Evolutionary conservation across 2,329 filamentous ascomycete genomes (phyloP), one percentile per base, ranked within the genome.

Genomic region (Trichoderma cornu-damae): DNA sequence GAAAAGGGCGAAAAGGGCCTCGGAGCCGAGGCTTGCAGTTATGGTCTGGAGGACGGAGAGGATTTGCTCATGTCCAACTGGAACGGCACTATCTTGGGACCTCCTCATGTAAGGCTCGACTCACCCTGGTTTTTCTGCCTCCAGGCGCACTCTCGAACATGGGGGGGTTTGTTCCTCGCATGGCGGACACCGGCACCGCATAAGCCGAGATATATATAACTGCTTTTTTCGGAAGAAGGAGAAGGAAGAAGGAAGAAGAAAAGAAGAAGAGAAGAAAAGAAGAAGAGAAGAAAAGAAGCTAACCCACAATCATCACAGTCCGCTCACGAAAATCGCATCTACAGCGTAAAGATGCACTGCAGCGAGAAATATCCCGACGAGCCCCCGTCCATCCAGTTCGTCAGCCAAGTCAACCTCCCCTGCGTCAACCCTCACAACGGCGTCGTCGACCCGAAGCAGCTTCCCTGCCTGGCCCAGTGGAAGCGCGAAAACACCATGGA

Each of bases 1-100:
- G 94, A 99, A 79, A 97, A 97, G 79, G 94, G 94, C 69, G 94
- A 99, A 79, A 99, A 99, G 76, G 94, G 94, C 61, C 82, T 94
- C 62, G 93, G 94, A 69, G 91, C 93, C 72, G 94, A 97, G 78
- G 92, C 92, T 61, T 97, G 93, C 78, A 97, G 94, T 43, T 97
- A 97, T 67, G 94, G 94, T 67, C 83, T 99, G 57, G 90, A 93
- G 63, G 91, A 97, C 72, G 87, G 89, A 47, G 92, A 96, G 70
- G 94, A 99, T 69, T 83, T 96, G 63, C 84, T 94, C 73, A 96
- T 99, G 92, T 93, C 89, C 62, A 91, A 96, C 79, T 99, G 94
- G 94, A 96, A 96, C 69, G 94, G 93, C 68, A 99, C 94, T 14
- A 97, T 99, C 64, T 85, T 96, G 49, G 94, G 94, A 1, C 94